Evolutionary conservation across 208 protist genomes (phyloP).

Genomic region (Wallacemonas sp.): DNA sequence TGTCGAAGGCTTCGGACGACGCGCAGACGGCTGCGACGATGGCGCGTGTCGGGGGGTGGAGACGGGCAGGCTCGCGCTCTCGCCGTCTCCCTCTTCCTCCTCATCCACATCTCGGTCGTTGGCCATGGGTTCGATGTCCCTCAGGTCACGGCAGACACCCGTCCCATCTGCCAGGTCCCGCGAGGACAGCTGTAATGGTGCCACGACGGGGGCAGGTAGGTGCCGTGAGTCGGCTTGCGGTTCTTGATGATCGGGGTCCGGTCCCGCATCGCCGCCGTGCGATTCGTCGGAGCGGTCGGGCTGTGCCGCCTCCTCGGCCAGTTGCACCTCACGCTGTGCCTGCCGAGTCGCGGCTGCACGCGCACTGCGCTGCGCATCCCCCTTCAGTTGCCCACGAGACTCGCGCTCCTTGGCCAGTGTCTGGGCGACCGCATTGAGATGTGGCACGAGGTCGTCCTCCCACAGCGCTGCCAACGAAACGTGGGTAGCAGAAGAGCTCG

Average conservation of each 20-base stretch:
- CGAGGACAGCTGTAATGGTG: neutral
- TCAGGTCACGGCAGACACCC: no score
- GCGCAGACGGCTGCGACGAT: neutral
- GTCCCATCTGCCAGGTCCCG: no score
- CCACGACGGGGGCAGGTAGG: neutral
- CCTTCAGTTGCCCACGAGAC: neutral
- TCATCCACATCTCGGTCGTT: neutral
- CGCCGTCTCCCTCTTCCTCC: neutral
- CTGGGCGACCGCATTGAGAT: neutral
- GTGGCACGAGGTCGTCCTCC: neutral
- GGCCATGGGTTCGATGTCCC: no score
- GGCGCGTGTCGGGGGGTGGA: neutral
- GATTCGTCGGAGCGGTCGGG: no score
- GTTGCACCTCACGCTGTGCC: neutral
- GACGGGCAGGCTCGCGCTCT: neutral
- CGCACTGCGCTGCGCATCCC: neutral
- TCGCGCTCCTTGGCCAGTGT: neutral
- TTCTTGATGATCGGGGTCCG: no score
- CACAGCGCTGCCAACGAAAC: no score
- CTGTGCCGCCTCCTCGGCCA: neutral
- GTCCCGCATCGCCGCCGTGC: no score
- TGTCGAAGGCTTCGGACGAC: neutral
- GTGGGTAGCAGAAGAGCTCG: neutral
- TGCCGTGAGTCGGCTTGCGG: no score
- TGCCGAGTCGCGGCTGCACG: neutral